These are phyloP conservation scores for Herpetomonas tarakana DNA, from an alignment of 208 protist genomes.

Conservation along the genomic window DNA sequence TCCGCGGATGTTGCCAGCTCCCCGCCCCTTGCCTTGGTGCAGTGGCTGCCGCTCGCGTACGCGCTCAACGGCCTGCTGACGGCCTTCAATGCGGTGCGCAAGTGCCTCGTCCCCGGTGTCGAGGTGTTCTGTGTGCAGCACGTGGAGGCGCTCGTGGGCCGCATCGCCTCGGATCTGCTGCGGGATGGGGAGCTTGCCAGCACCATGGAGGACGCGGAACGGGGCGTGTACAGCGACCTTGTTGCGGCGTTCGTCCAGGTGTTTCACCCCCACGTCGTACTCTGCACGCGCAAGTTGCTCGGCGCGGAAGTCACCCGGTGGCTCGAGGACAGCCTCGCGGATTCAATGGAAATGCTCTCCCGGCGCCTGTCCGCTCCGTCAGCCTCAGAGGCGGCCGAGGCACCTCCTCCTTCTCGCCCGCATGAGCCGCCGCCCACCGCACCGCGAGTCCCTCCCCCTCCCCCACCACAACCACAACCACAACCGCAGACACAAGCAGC, in stretches of 20 bases:
- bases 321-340: constrained; percentile 27
- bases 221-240: constrained; percentile 38
- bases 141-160: constrained; percentile 41
- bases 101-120: constrained; percentile 59
- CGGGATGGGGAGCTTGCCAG: constrained; percentile 48
- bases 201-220: constrained; percentile 54
- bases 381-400: not conserved
- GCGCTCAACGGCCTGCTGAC: constrained; percentile 74
- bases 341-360: constrained; percentile 18
- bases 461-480: no score
- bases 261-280: constrained; percentile 64
- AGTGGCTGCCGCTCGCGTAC: constrained; percentile 80
- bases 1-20: constrained; percentile 10
- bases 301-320: constrained; percentile 17
- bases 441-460: constrained; percentile 8
- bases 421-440: constrained; percentile 13
- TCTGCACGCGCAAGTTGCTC: constrained; percentile 40
- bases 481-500: not conserved
- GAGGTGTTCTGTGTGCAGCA: constrained; percentile 39
- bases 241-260: constrained; percentile 52
- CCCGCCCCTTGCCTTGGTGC: constrained; percentile 36
- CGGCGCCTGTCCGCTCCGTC: constrained; percentile 9
- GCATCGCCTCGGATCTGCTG: constrained; percentile 54
- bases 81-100: constrained; percentile 74
- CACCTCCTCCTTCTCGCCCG: constrained; percentile 8